Conservation (phyloP, 371 early-diverging fungal species). For the Fennellomyces sp. region DNA sequence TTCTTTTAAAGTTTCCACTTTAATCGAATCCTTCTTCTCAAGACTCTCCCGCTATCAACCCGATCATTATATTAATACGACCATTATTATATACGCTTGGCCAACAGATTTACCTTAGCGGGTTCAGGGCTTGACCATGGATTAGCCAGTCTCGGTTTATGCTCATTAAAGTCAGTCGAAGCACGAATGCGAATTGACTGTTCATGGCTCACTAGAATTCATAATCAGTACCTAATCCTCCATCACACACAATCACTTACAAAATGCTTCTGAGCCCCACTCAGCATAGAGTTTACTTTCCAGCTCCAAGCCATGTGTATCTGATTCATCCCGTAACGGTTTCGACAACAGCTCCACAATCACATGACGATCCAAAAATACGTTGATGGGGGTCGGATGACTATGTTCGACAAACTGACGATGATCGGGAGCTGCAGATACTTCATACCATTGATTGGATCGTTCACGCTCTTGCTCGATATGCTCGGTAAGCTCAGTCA, state of each 20-base stretch:
- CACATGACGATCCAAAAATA: slow-evolving; percentile 27
- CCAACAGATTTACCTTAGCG: not conserved
- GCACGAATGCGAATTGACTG: slow-evolving; percentile 9
- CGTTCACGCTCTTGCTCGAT: slow-evolving; percentile 8
- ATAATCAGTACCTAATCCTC: not conserved
- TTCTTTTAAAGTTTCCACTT: slow-evolving; percentile 1
- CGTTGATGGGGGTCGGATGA: not conserved
- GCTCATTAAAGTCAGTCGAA: slow-evolving; percentile 1
- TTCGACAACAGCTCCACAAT: slow-evolving; percentile 32
- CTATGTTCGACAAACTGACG: not conserved
- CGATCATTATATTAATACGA: not conserved
- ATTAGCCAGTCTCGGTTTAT: slow-evolving; percentile 18
- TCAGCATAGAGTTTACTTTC: slow-evolving; percentile 49
- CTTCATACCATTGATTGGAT: slow-evolving; percentile 10
- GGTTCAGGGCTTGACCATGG: slow-evolving; percentile 3
- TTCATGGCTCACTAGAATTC: slow-evolving; percentile 12
- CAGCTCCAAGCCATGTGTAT: slow-evolving; percentile 43
- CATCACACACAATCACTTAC: slow-evolving; percentile 15
- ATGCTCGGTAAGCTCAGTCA: slow-evolving; percentile 5
- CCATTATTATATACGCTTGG: not conserved
- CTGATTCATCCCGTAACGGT: slow-evolving; percentile 29
- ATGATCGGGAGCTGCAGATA: not conserved
- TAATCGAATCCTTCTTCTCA: slow-evolving; percentile 8
- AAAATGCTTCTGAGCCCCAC: slow-evolving; percentile 41
- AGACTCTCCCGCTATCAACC: not conserved